Percentiles rank a stretch among this genome's conserved stretches.
phyloP scores from a whole-genome alignment of 2,329 filamentous ascomycete species.

The Apiospora pterosperma region DNA sequence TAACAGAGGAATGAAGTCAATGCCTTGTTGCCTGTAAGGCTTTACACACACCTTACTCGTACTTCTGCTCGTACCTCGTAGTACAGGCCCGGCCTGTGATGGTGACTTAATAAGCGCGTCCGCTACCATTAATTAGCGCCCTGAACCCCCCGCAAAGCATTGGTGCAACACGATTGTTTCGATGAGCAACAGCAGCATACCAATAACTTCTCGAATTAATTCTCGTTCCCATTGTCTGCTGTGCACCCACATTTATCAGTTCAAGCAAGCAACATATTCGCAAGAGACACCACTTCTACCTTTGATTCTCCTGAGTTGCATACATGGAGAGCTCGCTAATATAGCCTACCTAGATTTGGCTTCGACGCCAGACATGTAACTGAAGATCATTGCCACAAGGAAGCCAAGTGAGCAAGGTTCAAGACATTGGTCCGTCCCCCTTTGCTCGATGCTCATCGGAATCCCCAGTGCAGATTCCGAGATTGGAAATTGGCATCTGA shows the following conservation, averaged over 20 bases:
- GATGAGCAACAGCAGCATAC: background rate
- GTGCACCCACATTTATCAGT: no score
- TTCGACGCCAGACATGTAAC: no score
- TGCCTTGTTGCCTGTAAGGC: background rate
- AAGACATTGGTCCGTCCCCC: background rate
- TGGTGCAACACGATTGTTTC: background rate
- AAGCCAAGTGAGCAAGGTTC: background rate
- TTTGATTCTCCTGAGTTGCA: background rate
- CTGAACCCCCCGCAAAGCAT: background rate
- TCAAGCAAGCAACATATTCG: background rate
- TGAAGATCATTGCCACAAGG: background rate
- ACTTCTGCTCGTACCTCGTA: no score
- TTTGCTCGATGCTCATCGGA: background rate
- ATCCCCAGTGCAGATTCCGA: background rate
- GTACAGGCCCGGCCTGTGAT: no score
- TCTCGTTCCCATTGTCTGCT: background rate
- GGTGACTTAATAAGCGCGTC: background rate
- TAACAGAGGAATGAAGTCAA: background rate
- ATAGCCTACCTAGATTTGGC: background rate
- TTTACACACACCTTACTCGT: no score
- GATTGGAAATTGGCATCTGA: background rate
- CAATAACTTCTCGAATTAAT: background rate
- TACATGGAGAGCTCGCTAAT: background rate
- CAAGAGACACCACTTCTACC: background rate
- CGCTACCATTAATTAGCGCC: background rate